Conservation (phyloP, 2,329 filamentous ascomycete genomes). For the Colletotrichum eleusines region DNA sequence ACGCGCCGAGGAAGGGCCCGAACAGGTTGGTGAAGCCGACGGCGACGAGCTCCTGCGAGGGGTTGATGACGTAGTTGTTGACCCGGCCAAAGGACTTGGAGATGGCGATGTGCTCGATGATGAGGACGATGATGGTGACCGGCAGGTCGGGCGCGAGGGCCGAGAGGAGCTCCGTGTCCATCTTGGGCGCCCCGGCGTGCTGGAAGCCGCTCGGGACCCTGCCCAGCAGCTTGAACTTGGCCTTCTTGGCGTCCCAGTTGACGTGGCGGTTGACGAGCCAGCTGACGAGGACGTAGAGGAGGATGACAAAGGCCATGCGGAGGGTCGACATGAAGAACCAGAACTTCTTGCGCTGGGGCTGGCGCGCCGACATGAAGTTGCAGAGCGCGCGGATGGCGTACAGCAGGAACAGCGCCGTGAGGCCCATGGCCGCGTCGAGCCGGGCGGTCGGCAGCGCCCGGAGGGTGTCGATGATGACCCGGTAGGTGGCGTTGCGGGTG, state of each 20-base stretch:
- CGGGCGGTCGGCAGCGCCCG: conserved; percentile 57
- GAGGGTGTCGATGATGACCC: conserved; percentile 58
- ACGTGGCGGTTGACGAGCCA: conserved; percentile 75
- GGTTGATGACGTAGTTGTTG: conserved; percentile 83
- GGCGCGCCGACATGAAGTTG: conserved; percentile 72
- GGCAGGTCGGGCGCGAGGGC: conserved; percentile 76
- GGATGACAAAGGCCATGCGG: conserved; percentile 82
- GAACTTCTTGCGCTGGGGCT: conserved; percentile 74
- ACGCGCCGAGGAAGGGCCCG: conserved; percentile 77
- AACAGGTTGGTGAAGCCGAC: conserved; percentile 82
- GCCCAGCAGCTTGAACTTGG: conserved; percentile 74
- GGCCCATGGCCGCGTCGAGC: conserved; percentile 78
- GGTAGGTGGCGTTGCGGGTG: conserved; percentile 59
- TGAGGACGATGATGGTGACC: conserved; percentile 79
- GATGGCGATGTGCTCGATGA: conserved; percentile 88
- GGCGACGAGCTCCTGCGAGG: conserved; percentile 83
- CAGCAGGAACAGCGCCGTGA: conserved; percentile 75
- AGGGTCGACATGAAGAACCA: conserved; percentile 86
- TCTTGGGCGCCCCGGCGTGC: conserved; percentile 73
- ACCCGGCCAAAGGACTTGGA: conserved; percentile 85
- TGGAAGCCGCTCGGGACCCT: conserved; percentile 80
- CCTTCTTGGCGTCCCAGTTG: conserved; percentile 58
- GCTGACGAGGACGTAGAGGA: conserved; percentile 84
- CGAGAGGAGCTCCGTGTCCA: conserved; percentile 71
- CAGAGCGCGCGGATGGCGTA: conserved; percentile 74